These are phyloP conservation scores for Hypoxylon crocopeplum DNA, from an alignment of 495 filamentous ascomycete genomes.

Conservation along the genomic window DNA sequence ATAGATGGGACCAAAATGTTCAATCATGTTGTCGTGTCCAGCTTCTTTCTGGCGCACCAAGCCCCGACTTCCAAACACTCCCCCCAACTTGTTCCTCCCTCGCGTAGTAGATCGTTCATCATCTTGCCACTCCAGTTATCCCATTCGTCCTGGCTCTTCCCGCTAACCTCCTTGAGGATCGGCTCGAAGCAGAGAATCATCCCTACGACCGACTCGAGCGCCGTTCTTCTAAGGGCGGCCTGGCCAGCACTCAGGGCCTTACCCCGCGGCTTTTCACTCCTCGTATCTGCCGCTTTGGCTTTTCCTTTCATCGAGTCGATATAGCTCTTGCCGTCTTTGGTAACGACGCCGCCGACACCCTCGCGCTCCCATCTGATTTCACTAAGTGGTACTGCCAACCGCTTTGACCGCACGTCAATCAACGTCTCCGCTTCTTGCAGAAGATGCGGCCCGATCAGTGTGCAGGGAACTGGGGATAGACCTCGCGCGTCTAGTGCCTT, in stretches of 20 bases:
- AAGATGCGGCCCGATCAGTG: slow-evolving; percentile 75
- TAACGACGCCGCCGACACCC: slow-evolving; percentile 61
- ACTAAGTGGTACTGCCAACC: slow-evolving; percentile 84
- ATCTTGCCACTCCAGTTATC: slow-evolving; percentile 87
- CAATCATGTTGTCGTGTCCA: slow-evolving; percentile 29
- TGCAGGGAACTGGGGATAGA: slow-evolving; percentile 78
- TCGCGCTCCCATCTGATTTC: slow-evolving; percentile 90
- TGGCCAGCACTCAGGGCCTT: slow-evolving; percentile 72
- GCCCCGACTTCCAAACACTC: slow-evolving; percentile 93
- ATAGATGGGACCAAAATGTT: not conserved
- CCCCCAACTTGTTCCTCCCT: slow-evolving; percentile 78
- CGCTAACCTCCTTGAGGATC: slow-evolving; percentile 78
- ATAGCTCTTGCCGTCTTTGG: slow-evolving; percentile 59
- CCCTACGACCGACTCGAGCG: slow-evolving; percentile 80
- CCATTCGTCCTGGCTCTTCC: slow-evolving; percentile 91
- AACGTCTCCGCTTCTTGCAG: slow-evolving; percentile 79
- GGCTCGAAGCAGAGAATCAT: slow-evolving; percentile 90
- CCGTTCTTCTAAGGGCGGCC: slow-evolving; percentile 75
- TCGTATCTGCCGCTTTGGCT: slow-evolving; percentile 31
- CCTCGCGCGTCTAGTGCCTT: slow-evolving; percentile 76
- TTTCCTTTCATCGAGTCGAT: slow-evolving; percentile 50
- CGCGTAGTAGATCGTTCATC: slow-evolving; percentile 81
- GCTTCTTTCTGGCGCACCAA: slow-evolving; percentile 86
- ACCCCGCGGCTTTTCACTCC: slow-evolving; percentile 28
- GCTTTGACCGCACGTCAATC: slow-evolving; percentile 71